Conservation (phyloP, 2,329 filamentous ascomycete species). For the Botryotinia calthae region DNA sequence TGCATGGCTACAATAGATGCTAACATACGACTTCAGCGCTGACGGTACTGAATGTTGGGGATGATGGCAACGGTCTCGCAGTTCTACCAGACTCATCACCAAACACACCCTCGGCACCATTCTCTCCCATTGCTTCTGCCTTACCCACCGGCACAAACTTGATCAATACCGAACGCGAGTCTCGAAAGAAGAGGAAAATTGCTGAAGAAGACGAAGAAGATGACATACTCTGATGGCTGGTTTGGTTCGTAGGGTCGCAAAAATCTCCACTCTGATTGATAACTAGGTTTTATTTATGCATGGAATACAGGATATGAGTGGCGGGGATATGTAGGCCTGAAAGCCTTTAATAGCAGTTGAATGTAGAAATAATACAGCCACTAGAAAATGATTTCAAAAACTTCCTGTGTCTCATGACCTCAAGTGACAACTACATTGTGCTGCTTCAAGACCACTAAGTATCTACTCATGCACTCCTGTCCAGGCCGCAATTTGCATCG, state of each 20-base stretch:
- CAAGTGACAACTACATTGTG: background rate
- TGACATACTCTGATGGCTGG: background rate
- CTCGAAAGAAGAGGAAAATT: background rate
- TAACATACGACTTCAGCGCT: background rate
- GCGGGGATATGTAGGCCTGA: background rate
- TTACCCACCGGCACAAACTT: background rate
- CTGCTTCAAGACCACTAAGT: background rate
- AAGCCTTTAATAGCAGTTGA: background rate
- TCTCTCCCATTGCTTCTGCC: too few relatives aligned
- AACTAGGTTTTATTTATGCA: background rate
- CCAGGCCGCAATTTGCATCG: background rate
- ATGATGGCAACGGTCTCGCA: too few relatives aligned
- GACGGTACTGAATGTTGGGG: background rate
- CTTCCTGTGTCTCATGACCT: background rate
- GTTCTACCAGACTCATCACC: too few relatives aligned
- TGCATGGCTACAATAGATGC: background rate
- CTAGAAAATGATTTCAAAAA: background rate
- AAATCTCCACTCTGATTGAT: background rate
- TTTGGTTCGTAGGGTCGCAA: too few relatives aligned
- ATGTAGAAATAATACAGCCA: background rate
- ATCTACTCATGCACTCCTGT: background rate
- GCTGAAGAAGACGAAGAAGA: background rate
- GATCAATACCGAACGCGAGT: rapidly evolving
- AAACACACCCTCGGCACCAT: background rate
- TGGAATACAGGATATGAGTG: background rate